Evolutionary conservation across 495 filamentous ascomycete species (phyloP).

Genomic region (Daldinia caldariorum): DNA sequence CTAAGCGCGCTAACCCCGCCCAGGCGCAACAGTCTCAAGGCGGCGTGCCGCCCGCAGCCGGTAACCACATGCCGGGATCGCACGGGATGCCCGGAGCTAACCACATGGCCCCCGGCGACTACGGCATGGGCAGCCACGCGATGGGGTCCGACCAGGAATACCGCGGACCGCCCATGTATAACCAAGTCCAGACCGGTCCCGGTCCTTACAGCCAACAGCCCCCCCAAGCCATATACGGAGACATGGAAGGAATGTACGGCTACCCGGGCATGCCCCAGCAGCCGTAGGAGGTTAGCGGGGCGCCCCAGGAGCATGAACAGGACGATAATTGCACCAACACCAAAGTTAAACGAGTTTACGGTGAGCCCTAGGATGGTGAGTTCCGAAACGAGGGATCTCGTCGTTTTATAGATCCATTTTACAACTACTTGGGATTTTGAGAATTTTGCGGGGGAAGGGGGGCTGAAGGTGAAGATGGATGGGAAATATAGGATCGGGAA

Average conservation of each 20-base stretch:
- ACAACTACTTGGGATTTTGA: not conserved
- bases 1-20: conserved; percentile 73
- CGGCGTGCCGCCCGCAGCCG: conserved; percentile 59
- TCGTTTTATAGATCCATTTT: not conserved
- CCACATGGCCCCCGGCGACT: conserved; percentile 77
- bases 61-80: conserved; percentile 68
- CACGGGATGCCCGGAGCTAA: conserved; percentile 68
- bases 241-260: conserved; percentile 85
- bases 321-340: not conserved
- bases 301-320: not conserved
- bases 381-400: not conserved
- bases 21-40: conserved; percentile 53
- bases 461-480: not conserved
- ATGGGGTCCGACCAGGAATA: conserved; percentile 80
- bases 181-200: conserved; percentile 76
- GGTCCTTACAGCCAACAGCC: conserved; percentile 77
- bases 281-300: conserved; percentile 57
- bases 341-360: not conserved
- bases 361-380: not conserved
- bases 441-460: not conserved
- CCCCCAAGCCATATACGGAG: conserved; percentile 73
- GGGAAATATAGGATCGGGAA: not conserved
- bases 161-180: conserved; percentile 82
- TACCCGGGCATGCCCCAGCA: conserved; percentile 84
- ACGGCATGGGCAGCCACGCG: conserved; percentile 67